Conservation (phyloP, 139 green algal genomes). For the Diplosphaera chodatii region DNA sequence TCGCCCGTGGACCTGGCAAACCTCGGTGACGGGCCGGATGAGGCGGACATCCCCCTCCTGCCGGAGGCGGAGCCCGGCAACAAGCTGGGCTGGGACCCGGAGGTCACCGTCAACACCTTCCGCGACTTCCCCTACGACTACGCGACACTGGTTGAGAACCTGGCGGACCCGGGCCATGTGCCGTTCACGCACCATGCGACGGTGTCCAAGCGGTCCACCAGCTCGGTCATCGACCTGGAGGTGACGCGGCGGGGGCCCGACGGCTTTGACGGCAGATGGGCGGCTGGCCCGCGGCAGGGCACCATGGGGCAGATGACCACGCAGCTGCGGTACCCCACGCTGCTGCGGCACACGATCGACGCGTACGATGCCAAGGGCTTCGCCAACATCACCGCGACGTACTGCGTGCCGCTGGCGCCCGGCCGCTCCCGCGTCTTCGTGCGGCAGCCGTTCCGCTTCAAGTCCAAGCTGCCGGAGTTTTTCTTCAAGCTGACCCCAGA, state of each 20-base stretch:
- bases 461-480: conserved; percentile 18
- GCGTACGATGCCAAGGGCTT: conserved; percentile 29
- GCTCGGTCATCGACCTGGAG: conserved; percentile 27
- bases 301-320: conserved; percentile 27
- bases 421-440: conserved; percentile 35
- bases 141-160: conserved; percentile 40
- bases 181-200: conserved; percentile 48
- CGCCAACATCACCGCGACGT: conserved; percentile 34
- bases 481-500: conserved; percentile 20
- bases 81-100: conserved; percentile 4
- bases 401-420: conserved; percentile 23
- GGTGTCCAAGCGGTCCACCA: conserved; percentile 27
- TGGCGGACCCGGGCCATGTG: conserved; percentile 39
- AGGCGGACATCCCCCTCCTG: conserved; percentile 25
- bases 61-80: conserved; percentile 28
- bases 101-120: conserved; percentile 11
- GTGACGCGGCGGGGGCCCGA: conserved; percentile 5
- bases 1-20: background rate
- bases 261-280: conserved; percentile 35
- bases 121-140: conserved; percentile 39
- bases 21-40: background rate
- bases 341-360: conserved; percentile 45
- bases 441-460: conserved; percentile 47
- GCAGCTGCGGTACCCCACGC: conserved; percentile 15
- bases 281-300: conserved; percentile 26